These are phyloP conservation scores for Chamaecrista fasciculata DNA, from an alignment of 306 rosid genomes.

Conservation along the genomic window DNA sequence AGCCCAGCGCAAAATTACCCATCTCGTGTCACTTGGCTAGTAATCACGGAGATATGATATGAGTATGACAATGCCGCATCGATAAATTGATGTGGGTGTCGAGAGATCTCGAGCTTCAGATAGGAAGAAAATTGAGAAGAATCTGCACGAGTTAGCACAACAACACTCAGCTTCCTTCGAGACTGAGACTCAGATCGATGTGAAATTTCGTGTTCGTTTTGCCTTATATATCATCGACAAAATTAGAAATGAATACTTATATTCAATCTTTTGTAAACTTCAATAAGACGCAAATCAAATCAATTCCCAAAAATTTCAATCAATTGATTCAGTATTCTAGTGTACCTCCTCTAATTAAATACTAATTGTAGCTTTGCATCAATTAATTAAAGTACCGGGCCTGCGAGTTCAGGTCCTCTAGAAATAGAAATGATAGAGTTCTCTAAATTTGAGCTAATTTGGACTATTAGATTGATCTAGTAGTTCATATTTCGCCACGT, in stretches of 20 bases:
- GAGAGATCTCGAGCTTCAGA: neutral
- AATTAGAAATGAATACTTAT: neutral
- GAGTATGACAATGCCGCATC: conserved; percentile 1
- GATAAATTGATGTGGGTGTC: neutral
- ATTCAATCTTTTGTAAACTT: neutral
- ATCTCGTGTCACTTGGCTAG: conserved; percentile 22
- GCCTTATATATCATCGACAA: neutral
- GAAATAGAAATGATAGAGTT: no score
- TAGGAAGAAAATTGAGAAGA: neutral
- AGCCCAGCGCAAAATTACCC: conserved; percentile 39
- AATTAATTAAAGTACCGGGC: no score
- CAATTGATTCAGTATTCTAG: neutral
- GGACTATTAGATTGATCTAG: no score
- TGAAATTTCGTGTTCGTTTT: neutral
- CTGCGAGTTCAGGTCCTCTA: no score
- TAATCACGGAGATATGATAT: neutral
- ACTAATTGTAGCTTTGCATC: neutral
- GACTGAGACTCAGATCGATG: neutral
- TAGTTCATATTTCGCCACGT: no score
- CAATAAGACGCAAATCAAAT: neutral
- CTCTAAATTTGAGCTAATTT: no score
- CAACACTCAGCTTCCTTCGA: neutral
- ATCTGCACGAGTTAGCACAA: neutral
- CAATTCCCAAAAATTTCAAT: no score
- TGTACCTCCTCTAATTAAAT: neutral